Percentiles rank a stretch among this genome's conserved stretches.
These are phyloP conservation scores for Wickerhamomyces bovis DNA, from an alignment of 805 yeast genomes.

Conservation along the genomic window DNA sequence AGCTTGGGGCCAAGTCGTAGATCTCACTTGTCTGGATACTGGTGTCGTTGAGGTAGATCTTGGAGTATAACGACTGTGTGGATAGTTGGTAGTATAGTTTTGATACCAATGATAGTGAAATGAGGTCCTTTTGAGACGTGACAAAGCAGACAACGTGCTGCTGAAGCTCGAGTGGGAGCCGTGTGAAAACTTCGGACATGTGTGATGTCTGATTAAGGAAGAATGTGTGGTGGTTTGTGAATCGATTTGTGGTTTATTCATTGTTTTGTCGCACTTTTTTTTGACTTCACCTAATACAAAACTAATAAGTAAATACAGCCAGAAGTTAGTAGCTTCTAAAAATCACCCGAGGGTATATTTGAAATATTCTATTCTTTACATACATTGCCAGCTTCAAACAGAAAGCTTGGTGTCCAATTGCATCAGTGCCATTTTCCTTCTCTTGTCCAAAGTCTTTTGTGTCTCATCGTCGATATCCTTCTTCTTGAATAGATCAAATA, in stretches of 20 bases:
- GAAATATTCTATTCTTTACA: too few relatives aligned
- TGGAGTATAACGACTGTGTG: constrained; percentile 27
- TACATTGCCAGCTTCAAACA: too few relatives aligned
- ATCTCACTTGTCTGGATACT: constrained; percentile 31
- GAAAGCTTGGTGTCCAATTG: constrained; percentile 26
- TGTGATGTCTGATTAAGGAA: not conserved
- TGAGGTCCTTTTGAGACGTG: constrained; percentile 28
- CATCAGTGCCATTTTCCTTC: constrained; percentile 36
- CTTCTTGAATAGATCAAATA: constrained; percentile 1
- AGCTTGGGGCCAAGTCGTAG: constrained; percentile 31
- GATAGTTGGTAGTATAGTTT: constrained; percentile 27
- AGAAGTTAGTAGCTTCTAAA: too few relatives aligned
- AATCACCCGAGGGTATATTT: too few relatives aligned
- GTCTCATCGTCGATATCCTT: not conserved
- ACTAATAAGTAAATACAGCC: too few relatives aligned
- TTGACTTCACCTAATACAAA: too few relatives aligned
- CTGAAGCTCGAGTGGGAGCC: constrained; percentile 19
- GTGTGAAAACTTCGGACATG: not conserved
- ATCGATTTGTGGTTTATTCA: not conserved
- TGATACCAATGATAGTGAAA: constrained; percentile 23
- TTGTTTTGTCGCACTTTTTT: too few relatives aligned
- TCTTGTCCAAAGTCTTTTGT: constrained; percentile 27
- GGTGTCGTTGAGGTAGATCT: constrained; percentile 36
- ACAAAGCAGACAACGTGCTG: constrained; percentile 17
- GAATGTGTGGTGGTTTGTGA: too few relatives aligned